These are phyloP conservation scores for Silene noctiflora DNA, from an alignment of 179 eudicot genomes.

Conservation along the genomic window DNA sequence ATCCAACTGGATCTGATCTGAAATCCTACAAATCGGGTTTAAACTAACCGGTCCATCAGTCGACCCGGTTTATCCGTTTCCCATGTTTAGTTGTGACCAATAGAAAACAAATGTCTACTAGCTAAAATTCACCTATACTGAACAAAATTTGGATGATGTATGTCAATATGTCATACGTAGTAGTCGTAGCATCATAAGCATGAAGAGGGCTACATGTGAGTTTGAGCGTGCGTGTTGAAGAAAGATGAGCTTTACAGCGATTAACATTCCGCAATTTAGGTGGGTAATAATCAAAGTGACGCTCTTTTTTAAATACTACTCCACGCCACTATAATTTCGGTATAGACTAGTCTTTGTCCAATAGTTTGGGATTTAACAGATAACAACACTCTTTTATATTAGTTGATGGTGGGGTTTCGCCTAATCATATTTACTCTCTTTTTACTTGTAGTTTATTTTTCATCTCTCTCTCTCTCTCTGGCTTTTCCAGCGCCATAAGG, in stretches of 20 bases:
- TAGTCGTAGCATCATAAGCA: no score
- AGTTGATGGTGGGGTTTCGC: not conserved
- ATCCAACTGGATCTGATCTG: no score
- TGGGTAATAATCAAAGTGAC: not conserved
- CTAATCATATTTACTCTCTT: not conserved
- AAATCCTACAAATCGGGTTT: no score
- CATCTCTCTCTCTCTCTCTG: not conserved
- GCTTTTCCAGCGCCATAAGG: not conserved
- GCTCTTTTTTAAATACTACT: no score
- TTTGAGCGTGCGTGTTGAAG: not conserved
- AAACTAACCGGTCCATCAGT: no score
- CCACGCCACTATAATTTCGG: not conserved
- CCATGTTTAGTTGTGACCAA: no score
- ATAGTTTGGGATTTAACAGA: not conserved
- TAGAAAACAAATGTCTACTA: no score
- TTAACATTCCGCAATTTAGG: not conserved
- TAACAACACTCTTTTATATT: not conserved
- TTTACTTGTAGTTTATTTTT: no score
- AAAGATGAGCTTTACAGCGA: not conserved
- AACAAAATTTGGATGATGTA: no score
- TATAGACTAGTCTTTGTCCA: not conserved
- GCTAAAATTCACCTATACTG: no score
- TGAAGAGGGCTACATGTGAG: not conserved
- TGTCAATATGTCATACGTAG: no score
- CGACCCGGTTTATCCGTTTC: no score